Evolutionary conservation across 305 asterid species (phyloP), one percentile per base, ranked within the genome.

Genomic region (Solanum hybrid): DNA sequence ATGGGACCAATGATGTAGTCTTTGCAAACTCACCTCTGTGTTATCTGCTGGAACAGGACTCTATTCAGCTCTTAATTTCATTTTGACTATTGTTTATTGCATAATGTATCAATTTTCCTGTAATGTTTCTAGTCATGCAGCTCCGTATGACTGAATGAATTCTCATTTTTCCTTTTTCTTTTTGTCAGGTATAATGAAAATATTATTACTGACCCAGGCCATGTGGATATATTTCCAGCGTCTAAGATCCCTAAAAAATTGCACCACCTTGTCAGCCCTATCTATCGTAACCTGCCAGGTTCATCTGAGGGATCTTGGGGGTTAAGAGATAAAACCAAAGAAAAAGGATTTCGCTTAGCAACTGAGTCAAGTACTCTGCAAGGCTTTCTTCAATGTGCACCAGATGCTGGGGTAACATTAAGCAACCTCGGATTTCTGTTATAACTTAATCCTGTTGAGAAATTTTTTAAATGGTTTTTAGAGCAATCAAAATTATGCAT

Each of bases 221-320:
- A 95, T 86, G 96, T 95, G 94, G 99, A 97, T 93, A 93, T 97
- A 94, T 96, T 93, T 92, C 99, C 99, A 90, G 98, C 98, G 42
- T 94, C 98, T 37, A 95, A 95, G 84, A 92, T 97, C 89, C 96
- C 99, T 60, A 95, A 93, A 91, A 91, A 90, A 42, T 91, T 96
- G 91, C 96, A 93, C 88, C 98, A 96, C 92, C 96, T 97, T 42
- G 91, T 92, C 66, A 94, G 93, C 93, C 95, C 99, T 90, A 95
- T 97, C 92, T 93, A 95, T 89, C 96, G 94, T 75, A 91, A 90
- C 78, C 88, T 95, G 19, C 86, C 95, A 73, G 90, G 90, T 91
- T 85, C 89, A 80, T 92, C 91, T 17, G 89, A 91, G 93, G 85
- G 73, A 90, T 91, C 95, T 85, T 42, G 88, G 24, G 91, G 92